Evolutionary conservation across 1,139 yeast genomes (phyloP), one percentile per base, ranked within the genome.

Genomic region (Candida sp.): DNA sequence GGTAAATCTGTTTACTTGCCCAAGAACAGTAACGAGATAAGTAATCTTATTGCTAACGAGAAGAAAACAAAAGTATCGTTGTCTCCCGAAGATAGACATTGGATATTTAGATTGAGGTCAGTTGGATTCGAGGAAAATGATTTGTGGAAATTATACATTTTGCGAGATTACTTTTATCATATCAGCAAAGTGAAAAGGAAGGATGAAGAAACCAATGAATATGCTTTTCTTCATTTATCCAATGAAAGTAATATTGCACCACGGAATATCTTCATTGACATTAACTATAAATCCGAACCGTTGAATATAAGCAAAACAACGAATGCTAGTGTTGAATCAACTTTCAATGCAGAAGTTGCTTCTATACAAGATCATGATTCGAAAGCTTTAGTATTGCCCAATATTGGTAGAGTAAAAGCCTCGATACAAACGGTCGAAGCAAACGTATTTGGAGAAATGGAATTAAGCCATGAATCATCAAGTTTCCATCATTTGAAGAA

Each of bases 61-160:
- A 43, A 44, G 12, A 40, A 41, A 36, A 21, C 44, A n/a, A 39
- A 45, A 35, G 38, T 49, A 15, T 67, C 71, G 0, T 52, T 78
- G 21, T 77, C 81, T 11, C 70, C 75, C 1, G 93, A 84, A 45
- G 99, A 93, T 60, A 79, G 80, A 49, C 77, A 78, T 36, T 89
- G 96, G 90, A 66, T 89, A 21, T 78, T 79, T 32, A 80, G 84
- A 49, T 66, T 93, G 41, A 77, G 80, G 43, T 73, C 84, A 2
- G 72, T 87, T 15, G 98, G 97, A 0, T 66, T 91, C 39, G 75
- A 73, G 19, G 87, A 81, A 15, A 75, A 71, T 11, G 96, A 90
- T 42, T 57, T 88, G 21, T 91, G 98, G 98, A 93, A 91, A 61
- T 67, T 93, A 5, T 81, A 82, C 33, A 77, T 78, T 7, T 57